These are phyloP conservation scores for Pyrenochaeta sp. DNA, from an alignment of 2,329 filamentous ascomycete species.

Conservation along the genomic window DNA sequence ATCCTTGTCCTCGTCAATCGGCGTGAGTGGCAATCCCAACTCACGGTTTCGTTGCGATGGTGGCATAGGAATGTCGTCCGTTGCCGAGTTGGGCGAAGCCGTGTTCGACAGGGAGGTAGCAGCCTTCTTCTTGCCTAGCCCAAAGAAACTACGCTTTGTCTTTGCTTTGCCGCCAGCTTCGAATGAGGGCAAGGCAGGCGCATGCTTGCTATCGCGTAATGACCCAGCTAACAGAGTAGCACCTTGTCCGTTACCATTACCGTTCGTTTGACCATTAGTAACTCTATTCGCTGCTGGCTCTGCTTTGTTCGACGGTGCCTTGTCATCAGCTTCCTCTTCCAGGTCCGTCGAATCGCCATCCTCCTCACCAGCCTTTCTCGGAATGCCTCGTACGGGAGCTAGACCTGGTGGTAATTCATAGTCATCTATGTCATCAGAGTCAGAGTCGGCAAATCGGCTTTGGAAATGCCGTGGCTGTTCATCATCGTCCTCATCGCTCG, in stretches of 20 bases:
- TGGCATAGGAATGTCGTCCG: conserved; percentile 39
- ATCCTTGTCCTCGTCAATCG: conserved; percentile 46
- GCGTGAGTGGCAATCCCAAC: conserved; percentile 36
- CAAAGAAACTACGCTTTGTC: conserved; percentile 54
- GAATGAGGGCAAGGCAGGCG: conserved; percentile 36
- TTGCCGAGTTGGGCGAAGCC: conserved; percentile 40
- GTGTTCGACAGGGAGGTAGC: conserved; percentile 35
- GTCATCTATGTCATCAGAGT: conserved; percentile 64
- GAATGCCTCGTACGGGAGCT: conserved; percentile 68
- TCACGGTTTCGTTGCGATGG: conserved; percentile 37
- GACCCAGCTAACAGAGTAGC: conserved; percentile 47
- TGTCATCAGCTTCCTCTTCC: conserved; percentile 55
- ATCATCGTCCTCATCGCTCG: conserved; percentile 66
- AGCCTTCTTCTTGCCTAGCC: conserved; percentile 71
- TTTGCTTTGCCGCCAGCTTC: conserved; percentile 47
- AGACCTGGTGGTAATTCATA: conserved; percentile 51
- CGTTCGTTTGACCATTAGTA: conserved; percentile 10
- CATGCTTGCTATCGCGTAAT: conserved; percentile 50
- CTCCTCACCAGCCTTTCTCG: conserved; percentile 61
- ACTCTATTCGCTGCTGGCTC: conserved; percentile 18
- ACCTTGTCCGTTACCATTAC: conserved; percentile 33
- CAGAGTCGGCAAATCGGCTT: conserved; percentile 60
- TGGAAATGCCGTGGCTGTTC: conserved; percentile 48
- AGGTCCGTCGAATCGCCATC: conserved; percentile 66
- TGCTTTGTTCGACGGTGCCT: conserved; percentile 25